Conservation (phyloP, 495 filamentous ascomycete genomes). For the Penicillium herquei region DNA sequence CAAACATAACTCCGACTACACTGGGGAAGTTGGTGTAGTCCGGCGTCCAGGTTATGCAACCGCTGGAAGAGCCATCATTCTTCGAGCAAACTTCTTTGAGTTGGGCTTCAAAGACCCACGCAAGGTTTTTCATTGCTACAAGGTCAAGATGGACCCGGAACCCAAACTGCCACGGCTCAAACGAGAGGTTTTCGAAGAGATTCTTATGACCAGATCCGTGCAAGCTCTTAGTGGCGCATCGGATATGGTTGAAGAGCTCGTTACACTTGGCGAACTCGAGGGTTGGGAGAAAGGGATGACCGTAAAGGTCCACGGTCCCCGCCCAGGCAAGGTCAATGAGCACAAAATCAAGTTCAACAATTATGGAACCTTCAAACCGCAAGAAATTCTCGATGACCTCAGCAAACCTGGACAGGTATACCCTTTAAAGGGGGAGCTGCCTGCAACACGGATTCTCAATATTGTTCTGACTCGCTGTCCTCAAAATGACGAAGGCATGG, state of each 20-base stretch:
- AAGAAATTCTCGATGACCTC: background rate
- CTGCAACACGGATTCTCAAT: conserved; percentile 45
- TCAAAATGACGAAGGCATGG: conserved; percentile 7
- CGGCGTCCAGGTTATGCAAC: conserved; percentile 45
- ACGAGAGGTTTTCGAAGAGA: conserved; percentile 5
- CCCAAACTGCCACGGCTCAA: conserved; percentile 4
- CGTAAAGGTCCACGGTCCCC: background rate
- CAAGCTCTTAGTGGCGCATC: conserved; percentile 1
- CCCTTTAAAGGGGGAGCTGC: background rate
- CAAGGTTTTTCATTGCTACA: conserved; percentile 12
- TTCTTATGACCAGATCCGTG: background rate
- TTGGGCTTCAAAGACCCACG: conserved; percentile 15
- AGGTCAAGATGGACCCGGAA: conserved; percentile 5
- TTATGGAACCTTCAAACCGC: background rate
- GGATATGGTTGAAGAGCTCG: conserved; percentile 15
- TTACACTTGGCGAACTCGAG: conserved; percentile 1
- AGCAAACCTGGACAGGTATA: background rate
- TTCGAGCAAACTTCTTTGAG: conserved; percentile 49
- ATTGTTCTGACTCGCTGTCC: conserved; percentile 31
- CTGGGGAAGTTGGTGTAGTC: background rate
- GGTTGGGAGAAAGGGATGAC: background rate
- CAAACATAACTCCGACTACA: no score
- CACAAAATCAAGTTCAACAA: no score
- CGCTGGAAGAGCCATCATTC: conserved; percentile 28
- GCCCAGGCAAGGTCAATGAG: no score